Evolutionary conservation across 2,329 filamentous ascomycete species (phyloP), one percentile per base, ranked within the genome.

Genomic region (Fusarium tjaetaba): DNA sequence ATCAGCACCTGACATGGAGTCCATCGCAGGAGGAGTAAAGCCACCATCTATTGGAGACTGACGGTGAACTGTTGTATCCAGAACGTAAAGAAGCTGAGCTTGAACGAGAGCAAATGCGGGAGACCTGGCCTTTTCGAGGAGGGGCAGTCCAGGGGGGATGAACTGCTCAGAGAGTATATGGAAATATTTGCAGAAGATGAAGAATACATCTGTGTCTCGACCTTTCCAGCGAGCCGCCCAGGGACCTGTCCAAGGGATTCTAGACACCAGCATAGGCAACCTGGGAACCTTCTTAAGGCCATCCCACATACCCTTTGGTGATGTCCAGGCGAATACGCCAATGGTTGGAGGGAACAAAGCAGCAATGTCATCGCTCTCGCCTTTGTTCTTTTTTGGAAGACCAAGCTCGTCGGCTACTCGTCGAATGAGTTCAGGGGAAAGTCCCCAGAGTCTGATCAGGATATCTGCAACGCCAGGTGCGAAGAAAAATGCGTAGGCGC

Each of bases 401-500:
- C 89, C 89, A 71, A 93, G 90, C 77, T 93, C 92, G 56, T 91
- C 88, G 14, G 94, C 87, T 4, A 94, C 88, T 30, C 94, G 90
- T 71, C 93, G 90, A 78, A 97, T 87, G 46, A 90, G 84, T 65
- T 91, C 90, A 7, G 91, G 85, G 5, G 91, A 89, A 26, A 94
- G 86, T 42, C 89, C 90, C 95, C 95, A 97, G 10, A 97, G 85
- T 22, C 94, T 90, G 32, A 96, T 89, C 55, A 97, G 86, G 57
- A 97, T 89, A 78, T 97, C 94, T 13, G 94, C 93, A 61, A 97
- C 89, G 9, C 94, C 94, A 0, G 94, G 94, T 34, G 94, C 95
- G 78, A 97, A 98, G 83, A 96, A 96, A 82, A 97, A 97, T 36
- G 94, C 95, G 81, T 97, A 97, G 4, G 95, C 95, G 78, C 93